Evolutionary conservation across 2,329 filamentous ascomycete species (phyloP), one percentile per base, ranked within the genome.

Genomic region (Nannizziopsis arthrosporioides): DNA sequence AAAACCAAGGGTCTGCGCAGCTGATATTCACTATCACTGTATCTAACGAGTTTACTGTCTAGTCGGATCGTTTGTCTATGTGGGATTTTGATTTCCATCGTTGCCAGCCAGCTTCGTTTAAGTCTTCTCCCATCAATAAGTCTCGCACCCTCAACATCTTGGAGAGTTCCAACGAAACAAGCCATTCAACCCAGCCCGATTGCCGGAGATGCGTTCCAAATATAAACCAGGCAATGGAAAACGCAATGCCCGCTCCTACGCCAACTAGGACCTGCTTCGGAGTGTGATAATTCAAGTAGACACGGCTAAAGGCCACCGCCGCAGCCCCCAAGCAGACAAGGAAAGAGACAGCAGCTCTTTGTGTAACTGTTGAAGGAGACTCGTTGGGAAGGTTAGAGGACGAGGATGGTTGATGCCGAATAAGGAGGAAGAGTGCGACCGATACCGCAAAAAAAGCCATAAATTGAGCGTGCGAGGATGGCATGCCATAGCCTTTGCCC

Each of bases 401-500:
- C 22, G 15, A 55, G 6, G 56, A 48, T 48, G 83, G 82, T 4
- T 73, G 72, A 65, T 94, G 88, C 52, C 90, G 78, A 51, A 89
- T 71, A 40, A 94, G 75, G 39, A 98, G 75, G 70, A 96, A 96
- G 15, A 98, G 73, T 18, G 79, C 74, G 51, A 96, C 70, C 53
- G 85, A 92, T 49, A 94, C 70, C 50, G 86, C 83, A 76, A 94
- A 96, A 72, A 87, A 98, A 48, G 84, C 77, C 52, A 90, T 84
- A 64, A 95, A 98, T 70, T 98, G 92, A 7, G 92, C 85, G 68
- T 98, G 92, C 34, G 89, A 95, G 6, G 78, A 82, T 9, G 92
- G 92, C 93, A 98, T 98, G 58, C 92, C 93, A 63, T 98, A 98
- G 54, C 92, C 92, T 66, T 94, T 94, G 48, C 87, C 78, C 4